Evolutionary conservation across 2,329 filamentous ascomycete species (phyloP).

Genomic region (Myotisia sp.): DNA sequence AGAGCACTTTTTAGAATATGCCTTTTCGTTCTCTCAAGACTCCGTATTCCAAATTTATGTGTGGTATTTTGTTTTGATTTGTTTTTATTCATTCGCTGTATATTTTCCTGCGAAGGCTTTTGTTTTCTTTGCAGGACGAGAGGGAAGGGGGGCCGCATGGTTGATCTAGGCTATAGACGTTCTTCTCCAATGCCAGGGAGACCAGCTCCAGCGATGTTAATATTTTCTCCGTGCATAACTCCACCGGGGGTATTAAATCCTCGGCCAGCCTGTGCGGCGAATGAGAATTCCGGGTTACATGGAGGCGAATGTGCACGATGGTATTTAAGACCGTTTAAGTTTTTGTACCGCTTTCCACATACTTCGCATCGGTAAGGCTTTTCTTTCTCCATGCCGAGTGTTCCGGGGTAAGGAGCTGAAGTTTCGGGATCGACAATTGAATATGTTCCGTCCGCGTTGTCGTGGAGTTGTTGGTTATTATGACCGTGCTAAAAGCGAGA

Average conservation of each 20-base stretch:
- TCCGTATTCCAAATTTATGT: no score
- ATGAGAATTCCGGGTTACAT: constrained; percentile 70
- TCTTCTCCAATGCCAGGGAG: constrained; percentile 34
- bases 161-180: no score
- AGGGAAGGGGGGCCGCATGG: no score
- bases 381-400: constrained; percentile 98
- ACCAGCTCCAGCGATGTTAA: constrained; percentile 35
- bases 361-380: constrained; percentile 96
- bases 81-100: no score
- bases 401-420: constrained; percentile 84
- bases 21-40: no score
- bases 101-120: no score
- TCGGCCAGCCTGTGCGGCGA: constrained; percentile 36
- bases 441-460: constrained; percentile 93
- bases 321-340: constrained; percentile 95
- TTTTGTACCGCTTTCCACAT: constrained; percentile 98
- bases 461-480: constrained; percentile 88
- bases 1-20: no score
- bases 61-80: no score
- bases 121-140: no score
- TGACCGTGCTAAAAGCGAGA: constrained; percentile 55
- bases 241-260: constrained; percentile 27
- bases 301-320: constrained; percentile 72
- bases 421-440: constrained; percentile 97
- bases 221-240: constrained; percentile 34